Evolutionary conservation across 2,329 filamentous ascomycete species (phyloP).

Genomic region (Neonectria magnoliae): DNA sequence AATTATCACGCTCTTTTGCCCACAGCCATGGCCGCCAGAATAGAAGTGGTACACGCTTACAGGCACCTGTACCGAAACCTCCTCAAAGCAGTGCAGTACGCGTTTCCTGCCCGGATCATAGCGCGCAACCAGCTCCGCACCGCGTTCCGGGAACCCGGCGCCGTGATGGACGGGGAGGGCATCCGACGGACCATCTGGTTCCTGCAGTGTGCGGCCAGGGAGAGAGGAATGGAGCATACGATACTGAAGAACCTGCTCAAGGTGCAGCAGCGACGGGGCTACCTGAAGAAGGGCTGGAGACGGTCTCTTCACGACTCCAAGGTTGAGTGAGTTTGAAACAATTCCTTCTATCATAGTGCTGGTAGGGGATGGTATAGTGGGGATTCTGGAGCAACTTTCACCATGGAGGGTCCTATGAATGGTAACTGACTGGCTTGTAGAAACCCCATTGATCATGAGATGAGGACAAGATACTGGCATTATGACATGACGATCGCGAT

Average conservation of each 20-base stretch:
- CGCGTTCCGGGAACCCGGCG: slow-evolving; percentile 63
- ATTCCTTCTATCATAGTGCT: not conserved
- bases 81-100: slow-evolving; percentile 77
- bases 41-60: slow-evolving; percentile 71
- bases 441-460: slow-evolving; percentile 30
- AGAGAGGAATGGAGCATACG: slow-evolving; percentile 75
- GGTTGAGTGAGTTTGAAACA: slow-evolving; percentile 38
- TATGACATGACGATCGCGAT: slow-evolving; percentile 77
- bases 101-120: slow-evolving; percentile 72
- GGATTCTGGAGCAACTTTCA: not conserved
- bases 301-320: slow-evolving; percentile 32
- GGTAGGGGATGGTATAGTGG: not conserved
- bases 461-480: slow-evolving; percentile 59
- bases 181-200: slow-evolving; percentile 77
- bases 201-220: slow-evolving; percentile 69
- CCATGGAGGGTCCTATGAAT: not conserved
- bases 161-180: slow-evolving; percentile 59
- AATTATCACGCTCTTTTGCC: not conserved
- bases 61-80: slow-evolving; percentile 73
- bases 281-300: slow-evolving; percentile 31
- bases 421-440: slow-evolving; percentile 26
- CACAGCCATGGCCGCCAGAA: slow-evolving; percentile 37
- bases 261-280: slow-evolving; percentile 36
- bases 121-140: slow-evolving; percentile 67
- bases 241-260: slow-evolving; percentile 75